Base-by-base conservation (phyloP, 2,329 filamentous ascomycete genomes). In the Diaporthe nobilis region DNA sequence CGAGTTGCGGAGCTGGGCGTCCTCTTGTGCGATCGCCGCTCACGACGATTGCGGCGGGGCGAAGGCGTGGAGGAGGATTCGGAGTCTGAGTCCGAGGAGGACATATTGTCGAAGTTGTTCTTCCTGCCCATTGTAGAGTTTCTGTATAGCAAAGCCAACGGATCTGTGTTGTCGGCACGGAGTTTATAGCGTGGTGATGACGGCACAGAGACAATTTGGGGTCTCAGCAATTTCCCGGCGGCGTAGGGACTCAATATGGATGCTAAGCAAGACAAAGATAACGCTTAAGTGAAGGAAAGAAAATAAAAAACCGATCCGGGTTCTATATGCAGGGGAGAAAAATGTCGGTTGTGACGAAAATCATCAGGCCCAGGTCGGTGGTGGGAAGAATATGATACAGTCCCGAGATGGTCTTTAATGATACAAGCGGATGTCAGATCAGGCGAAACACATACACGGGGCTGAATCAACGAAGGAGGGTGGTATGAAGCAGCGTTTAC, bases 1-100 rank as follows among this genome's bases (percentile, higher is more conserved):
- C 39, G 58, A 9, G 68, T 25, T 15, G 60, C 25, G 17, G 22
- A 51, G 25, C 63, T 55, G 17, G 49, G 55, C 4, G 22, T 49
- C 28, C 55, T 71, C 44, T 49, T 77, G 1, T 61, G 65, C 31
- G 47, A 47, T 47, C 22, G 61, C n/a, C 53, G 65, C 42, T 72
- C 75, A 37, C 74, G 74, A 44, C 71, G 58, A 34, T 34, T 39
- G 44, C 37, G 65, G 25, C 70, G 73, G 34, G 74, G 51, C 37
- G 71, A 42, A 15, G 71, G 31, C 20, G 49, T 13, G 3, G 68
- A 71, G 17, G 60, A 73, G 10, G 53, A 68, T 22, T 77, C 76
- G 1, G 76, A 75, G 5, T 76, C 76, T 2, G 76, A 77, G 15
- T 65, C 74, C n/a, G 76, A 77, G 17, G 60, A 51, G 5, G 61